Conservation (phyloP, 768 basidiomycete genomes). For the Suillus cothurnatus region DNA sequence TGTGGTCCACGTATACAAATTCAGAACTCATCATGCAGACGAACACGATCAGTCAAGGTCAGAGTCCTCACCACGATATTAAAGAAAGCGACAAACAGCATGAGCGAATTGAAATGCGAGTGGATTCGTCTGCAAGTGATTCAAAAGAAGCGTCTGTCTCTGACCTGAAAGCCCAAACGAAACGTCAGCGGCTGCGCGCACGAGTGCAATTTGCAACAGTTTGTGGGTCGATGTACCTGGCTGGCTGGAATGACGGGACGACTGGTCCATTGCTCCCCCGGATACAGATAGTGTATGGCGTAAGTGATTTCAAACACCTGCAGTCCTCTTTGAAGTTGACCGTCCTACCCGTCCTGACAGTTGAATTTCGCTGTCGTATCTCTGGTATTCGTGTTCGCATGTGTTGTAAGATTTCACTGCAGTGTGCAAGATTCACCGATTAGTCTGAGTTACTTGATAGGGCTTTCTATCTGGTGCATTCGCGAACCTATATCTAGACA, state of each 20-base stretch:
- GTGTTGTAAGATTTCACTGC: slow-evolving; percentile 34
- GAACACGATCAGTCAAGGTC: background rate
- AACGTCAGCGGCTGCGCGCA: slow-evolving; percentile 17
- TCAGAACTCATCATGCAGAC: background rate
- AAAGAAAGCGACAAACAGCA: background rate
- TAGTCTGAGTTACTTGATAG: slow-evolving; percentile 13
- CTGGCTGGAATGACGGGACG: slow-evolving; percentile 80
- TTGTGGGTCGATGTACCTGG: slow-evolving; percentile 59
- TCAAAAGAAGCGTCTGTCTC: background rate
- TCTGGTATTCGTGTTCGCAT: slow-evolving; percentile 54
- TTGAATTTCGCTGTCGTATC: slow-evolving; percentile 56
- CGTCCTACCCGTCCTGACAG: slow-evolving; percentile 27
- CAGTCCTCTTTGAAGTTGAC: background rate
- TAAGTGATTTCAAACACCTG: slow-evolving; percentile 18
- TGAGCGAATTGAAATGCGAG: background rate
- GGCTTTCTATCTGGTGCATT: slow-evolving; percentile 37
- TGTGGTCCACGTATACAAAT: background rate
- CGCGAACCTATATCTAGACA: slow-evolving; percentile 30
- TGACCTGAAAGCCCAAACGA: slow-evolving; percentile 10
- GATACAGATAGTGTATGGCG: slow-evolving; percentile 61
- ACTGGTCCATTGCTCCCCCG: slow-evolving; percentile 75
- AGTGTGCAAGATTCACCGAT: background rate
- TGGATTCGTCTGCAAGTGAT: background rate
- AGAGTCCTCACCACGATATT: background rate
- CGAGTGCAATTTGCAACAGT: slow-evolving; percentile 54